Base-by-base conservation (phyloP, 768 basidiomycete species). In the Harrya chromipes region DNA sequence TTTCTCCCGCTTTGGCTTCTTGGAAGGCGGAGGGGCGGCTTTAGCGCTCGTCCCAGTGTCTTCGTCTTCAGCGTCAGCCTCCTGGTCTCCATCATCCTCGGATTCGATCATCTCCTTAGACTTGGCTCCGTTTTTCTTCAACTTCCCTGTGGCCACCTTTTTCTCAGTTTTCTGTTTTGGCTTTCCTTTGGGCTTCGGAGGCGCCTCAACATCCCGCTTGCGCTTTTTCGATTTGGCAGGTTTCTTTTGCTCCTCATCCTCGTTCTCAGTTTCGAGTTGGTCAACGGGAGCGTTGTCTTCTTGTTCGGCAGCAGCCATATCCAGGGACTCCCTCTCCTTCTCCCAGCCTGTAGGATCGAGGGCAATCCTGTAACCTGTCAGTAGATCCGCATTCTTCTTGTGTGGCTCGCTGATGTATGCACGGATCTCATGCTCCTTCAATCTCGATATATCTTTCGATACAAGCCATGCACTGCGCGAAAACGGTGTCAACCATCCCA, bases 391-490 rank as follows among this genome's bases (percentile, higher is more conserved):
- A 35, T 79, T 83, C 65, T 80, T 84, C 73, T 91, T 92, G 68
- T 74, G 77, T 16, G 85, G 84, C 62, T 87, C 87, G 55, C 72
- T 76, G 71, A 97, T 80, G 72, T 82, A 97, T 3, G 84, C 77
- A 55, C 88, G 79, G 70, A 98, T 95, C 70, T 91, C 90, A 67
- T 87, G 81, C 6, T 74, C 67, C 59, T 84, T 80, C 21, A 97
- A 79, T 54, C 79, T 79, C 19, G 84, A 88, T 45, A 97, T 83
- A 68, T 97, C 94, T 60, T 86, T 87, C 1, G 85, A 65, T 27
- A 82, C 74, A 36, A 90, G 75, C 94, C 94, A 97, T 17, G 90
- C 80, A 71, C 94, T 97, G 23, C 37, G 56, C 8, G 17, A 23
- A 56, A 51, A 47, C 26, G 31, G 39, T 4, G 23, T 62, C 43